These are phyloP conservation scores for Ulmus americana DNA, from an alignment of 331 rosid genomes.

Conservation along the genomic window DNA sequence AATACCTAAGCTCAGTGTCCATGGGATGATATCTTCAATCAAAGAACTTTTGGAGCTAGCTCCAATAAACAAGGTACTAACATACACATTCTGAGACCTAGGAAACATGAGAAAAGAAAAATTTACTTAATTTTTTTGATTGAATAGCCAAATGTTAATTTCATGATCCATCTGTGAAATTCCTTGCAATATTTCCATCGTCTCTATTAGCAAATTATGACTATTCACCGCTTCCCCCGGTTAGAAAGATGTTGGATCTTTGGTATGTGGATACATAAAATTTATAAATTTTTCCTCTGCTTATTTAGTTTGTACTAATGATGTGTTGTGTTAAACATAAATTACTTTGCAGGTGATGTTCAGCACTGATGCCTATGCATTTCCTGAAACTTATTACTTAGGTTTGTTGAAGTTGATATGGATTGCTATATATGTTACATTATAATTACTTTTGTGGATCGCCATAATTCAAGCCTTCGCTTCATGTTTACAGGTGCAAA, in stretches of 20 bases:
- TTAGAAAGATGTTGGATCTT: neutral
- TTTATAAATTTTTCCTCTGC: neutral
- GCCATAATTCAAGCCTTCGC: neutral
- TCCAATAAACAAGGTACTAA: conserved; percentile 73
- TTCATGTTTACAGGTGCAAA: conserved; percentile 60
- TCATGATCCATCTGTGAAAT: neutral
- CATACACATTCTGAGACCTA: conserved; percentile 1
- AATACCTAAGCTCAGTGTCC: conserved; percentile 78
- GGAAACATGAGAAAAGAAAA: neutral
- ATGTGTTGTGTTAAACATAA: conserved; percentile 18
- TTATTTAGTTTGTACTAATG: conserved; percentile 4
- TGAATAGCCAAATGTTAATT: no score
- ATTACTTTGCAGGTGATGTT: conserved; percentile 83
- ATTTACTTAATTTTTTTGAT: neutral
- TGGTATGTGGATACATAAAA: conserved; percentile 1
- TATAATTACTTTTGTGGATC: neutral
- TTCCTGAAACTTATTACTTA: conserved; percentile 82
- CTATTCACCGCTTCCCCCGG: neutral
- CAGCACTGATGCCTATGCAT: conserved; percentile 81
- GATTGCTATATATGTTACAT: neutral
- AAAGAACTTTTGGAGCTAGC: conserved; percentile 86
- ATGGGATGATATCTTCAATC: conserved; percentile 81
- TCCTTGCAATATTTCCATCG: neutral
- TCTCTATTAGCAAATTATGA: neutral
- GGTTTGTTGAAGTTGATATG: conserved; percentile 45